These are phyloP conservation scores for Clitopilus hobsonii DNA, from an alignment of 768 basidiomycete species.

Conservation along the genomic window DNA sequence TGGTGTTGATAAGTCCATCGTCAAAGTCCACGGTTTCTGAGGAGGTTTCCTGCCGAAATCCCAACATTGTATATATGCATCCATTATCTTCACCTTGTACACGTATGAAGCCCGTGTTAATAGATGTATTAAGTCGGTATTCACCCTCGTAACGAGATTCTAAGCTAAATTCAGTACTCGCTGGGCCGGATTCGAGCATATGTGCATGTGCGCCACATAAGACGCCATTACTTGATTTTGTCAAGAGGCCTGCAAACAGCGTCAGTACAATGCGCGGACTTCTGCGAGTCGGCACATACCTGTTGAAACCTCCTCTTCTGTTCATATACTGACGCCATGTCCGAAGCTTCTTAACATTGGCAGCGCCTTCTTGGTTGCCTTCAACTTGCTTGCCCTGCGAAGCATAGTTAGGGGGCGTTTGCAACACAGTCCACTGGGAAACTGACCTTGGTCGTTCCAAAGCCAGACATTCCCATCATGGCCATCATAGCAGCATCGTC, in stretches of 20 bases:
- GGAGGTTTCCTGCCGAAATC: neutral
- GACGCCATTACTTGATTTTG: conserved; percentile 76
- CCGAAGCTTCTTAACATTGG: conserved; percentile 71
- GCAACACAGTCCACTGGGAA: neutral
- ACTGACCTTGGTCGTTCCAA: conserved; percentile 83
- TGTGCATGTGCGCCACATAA: neutral
- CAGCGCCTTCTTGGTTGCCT: conserved; percentile 75
- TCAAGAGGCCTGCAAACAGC: conserved; percentile 70
- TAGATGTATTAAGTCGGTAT: conserved; percentile 3
- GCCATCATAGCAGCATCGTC: conserved; percentile 83
- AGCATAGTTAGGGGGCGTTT: neutral
- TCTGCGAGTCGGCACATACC: conserved; percentile 31
- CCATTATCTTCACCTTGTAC: neutral
- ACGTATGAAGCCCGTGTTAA: conserved; percentile 4
- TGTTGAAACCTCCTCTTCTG: conserved; percentile 84
- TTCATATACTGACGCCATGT: conserved; percentile 99
- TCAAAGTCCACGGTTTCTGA: conserved; percentile 90
- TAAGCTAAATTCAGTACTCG: neutral
- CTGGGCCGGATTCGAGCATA: too few relatives aligned
- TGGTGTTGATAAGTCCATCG: conserved; percentile 69
- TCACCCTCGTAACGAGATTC: neutral
- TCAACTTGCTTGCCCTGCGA: conserved; percentile 70
- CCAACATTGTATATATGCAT: neutral
- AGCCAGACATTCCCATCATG: conserved; percentile 85
- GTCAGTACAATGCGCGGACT: conserved; percentile 7